Percentiles rank a stretch among this genome's conserved stretches.
Conservation (phyloP, 805 yeast species). For the Crinitomyces ghanaensis region DNA sequence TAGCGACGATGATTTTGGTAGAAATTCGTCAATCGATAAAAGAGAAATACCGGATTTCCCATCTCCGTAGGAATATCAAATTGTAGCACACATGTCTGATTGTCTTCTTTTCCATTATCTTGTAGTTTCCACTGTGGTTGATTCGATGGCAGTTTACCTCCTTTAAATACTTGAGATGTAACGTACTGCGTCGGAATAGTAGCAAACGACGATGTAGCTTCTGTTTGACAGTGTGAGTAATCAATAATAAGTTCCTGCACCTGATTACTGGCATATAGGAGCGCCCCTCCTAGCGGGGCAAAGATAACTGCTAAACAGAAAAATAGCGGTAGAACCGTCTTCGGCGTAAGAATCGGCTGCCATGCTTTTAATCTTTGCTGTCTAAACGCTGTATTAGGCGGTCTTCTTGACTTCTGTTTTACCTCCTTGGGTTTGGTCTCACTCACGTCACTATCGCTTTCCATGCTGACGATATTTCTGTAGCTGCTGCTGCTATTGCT, state of each 20-base stretch:
- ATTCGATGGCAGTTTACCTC: slow-evolving; percentile 25
- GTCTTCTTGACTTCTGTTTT: slow-evolving; percentile 30
- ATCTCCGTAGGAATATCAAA: slow-evolving; percentile 65
- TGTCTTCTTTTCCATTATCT: slow-evolving; percentile 7
- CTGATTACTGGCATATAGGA: slow-evolving; percentile 62
- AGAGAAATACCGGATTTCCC: slow-evolving; percentile 59
- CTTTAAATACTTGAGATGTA: slow-evolving; percentile 46
- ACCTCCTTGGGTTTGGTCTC: slow-evolving; percentile 20
- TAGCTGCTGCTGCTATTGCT: no score
- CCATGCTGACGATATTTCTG: slow-evolving; percentile 19
- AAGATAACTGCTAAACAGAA: slow-evolving; percentile 64
- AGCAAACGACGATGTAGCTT: slow-evolving; percentile 35
- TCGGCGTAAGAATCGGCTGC: slow-evolving; percentile 88
- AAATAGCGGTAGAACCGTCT: slow-evolving; percentile 77
- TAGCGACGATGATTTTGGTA: slow-evolving; percentile 92
- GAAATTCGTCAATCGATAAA: slow-evolving; percentile 81
- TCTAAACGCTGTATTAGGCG: slow-evolving; percentile 36
- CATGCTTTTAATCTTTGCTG: slow-evolving; percentile 55
- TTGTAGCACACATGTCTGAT: slow-evolving; percentile 46
- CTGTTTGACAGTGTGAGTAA: slow-evolving; percentile 55
- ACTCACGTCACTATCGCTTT: slow-evolving; percentile 27
- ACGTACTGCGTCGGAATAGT: slow-evolving; percentile 50
- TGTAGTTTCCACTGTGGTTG: slow-evolving; percentile 57
- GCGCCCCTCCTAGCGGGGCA: slow-evolving; percentile 84
- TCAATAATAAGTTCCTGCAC: slow-evolving; percentile 68